Conservation (phyloP, 1,284 basidiomycete species). For the Tylopilus sp. region DNA sequence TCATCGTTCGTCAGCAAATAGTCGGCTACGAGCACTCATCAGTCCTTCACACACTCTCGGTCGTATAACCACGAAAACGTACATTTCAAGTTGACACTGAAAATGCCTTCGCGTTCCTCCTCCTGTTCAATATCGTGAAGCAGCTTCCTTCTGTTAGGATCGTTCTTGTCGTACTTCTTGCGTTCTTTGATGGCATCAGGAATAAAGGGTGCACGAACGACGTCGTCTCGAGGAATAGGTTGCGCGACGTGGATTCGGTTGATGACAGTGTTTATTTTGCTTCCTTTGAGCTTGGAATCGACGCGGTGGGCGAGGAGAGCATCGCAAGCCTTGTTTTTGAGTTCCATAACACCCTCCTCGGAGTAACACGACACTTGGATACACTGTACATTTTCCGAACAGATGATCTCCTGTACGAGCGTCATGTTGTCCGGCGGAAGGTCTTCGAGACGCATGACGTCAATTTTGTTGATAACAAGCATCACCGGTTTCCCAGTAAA, state of each 20-base stretch:
- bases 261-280: slow-evolving; percentile 84
- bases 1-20: slow-evolving; percentile 88
- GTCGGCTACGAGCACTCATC: slow-evolving; percentile 55
- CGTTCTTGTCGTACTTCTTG: slow-evolving; percentile 85
- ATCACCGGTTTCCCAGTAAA: slow-evolving; percentile 89
- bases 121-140: slow-evolving; percentile 80
- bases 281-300: slow-evolving; percentile 90
- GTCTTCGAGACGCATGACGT: slow-evolving; percentile 83
- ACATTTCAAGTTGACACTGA: slow-evolving; percentile 88
- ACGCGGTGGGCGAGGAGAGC: slow-evolving; percentile 90
- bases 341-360: slow-evolving; percentile 93
- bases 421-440: slow-evolving; percentile 69
- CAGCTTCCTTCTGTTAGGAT: slow-evolving; percentile 68
- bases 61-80: slow-evolving; percentile 21
- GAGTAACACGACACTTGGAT: slow-evolving; percentile 89
- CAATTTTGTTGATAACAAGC: slow-evolving; percentile 95
- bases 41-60: background rate
- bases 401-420: slow-evolving; percentile 83
- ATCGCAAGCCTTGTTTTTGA: slow-evolving; percentile 91
- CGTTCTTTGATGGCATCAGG: slow-evolving; percentile 73
- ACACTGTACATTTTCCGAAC: slow-evolving; percentile 63
- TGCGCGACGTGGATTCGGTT: slow-evolving; percentile 94
- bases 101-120: slow-evolving; percentile 86
- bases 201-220: slow-evolving; percentile 81
- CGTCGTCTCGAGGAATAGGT: slow-evolving; percentile 83